Conservation (phyloP, 139 green algal genomes). For the Mesostigma viride region DNA sequence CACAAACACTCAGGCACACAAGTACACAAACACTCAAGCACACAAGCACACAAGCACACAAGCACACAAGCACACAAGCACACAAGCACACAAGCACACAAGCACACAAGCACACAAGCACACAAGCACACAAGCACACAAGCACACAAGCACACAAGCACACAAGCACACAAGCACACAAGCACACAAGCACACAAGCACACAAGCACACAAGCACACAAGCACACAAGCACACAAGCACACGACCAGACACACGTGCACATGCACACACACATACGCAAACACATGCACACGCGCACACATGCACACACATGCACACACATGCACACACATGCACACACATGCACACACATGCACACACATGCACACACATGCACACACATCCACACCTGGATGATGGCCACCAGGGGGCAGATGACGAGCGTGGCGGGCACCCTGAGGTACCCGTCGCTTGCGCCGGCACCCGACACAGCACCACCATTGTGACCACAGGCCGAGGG, state of each 20-base stretch:
- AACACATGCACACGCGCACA: neutral
- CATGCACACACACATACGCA: neutral
- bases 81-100: neutral
- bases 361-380: neutral
- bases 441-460: too few relatives aligned
- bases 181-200: neutral
- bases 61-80: neutral
- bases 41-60: neutral
- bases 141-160: neutral
- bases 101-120: neutral
- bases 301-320: neutral
- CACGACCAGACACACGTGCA: neutral
- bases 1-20: neutral
- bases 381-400: slow-evolving; percentile 49
- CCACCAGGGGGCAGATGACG: slow-evolving; percentile 83
- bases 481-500: neutral
- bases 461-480: too few relatives aligned
- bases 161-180: neutral
- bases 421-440: slow-evolving; percentile 56
- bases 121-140: neutral
- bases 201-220: neutral
- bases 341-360: neutral
- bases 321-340: neutral
- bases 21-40: neutral
- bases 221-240: neutral